Base-by-base conservation (phyloP, 208 protist species). In the Borovskyia barvae region DNA sequence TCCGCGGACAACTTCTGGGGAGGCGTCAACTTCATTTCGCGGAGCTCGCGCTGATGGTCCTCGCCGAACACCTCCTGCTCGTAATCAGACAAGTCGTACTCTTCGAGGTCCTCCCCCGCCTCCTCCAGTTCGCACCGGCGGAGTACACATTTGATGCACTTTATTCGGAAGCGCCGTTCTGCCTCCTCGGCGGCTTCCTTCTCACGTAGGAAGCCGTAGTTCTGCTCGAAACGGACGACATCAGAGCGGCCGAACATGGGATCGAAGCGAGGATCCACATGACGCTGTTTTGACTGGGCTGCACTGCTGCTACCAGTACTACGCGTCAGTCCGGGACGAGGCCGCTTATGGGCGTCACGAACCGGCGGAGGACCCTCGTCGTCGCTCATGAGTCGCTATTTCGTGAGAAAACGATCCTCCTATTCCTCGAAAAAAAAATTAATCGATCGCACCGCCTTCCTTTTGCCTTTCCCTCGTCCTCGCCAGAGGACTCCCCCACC, bases 191-290 rank as follows among this genome's bases (percentile, higher is more conserved):
- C 63, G 39, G 78, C 83, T 51, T 88, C 54, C 74, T 75, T 65
- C 46, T 92, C 89, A 0, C 67, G 75, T 46, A 95, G 59, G 40
- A 95, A 95, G 26, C 80, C 80, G 70, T 95, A 95, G 58, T 92
- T 79, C 19, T 77, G 50, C 60, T 85, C 77, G 46, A 90, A 88
- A 33, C 64, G 52, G 54, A 78, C 85, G 4, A 17, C 17, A 26
- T 89, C 82, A 3, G 66, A 68, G 20, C 59, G 42, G 35, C 80
- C 81, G 43, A 79, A 82, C 50, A 91, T 68, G 15, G 36, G 72
- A 55, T 88, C 85, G 56, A 95, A 95, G 12, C 89, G 89, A 3
- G 89, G 89, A 53, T 95, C 89, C 9, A 84, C 46, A 1, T 57
- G 48, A n/a, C 45, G 47, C 2, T 46, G 68, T 15, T 37, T 59